Base-by-base conservation (phyloP, 2,329 filamentous ascomycete genomes). In the Helotiales sp. region DNA sequence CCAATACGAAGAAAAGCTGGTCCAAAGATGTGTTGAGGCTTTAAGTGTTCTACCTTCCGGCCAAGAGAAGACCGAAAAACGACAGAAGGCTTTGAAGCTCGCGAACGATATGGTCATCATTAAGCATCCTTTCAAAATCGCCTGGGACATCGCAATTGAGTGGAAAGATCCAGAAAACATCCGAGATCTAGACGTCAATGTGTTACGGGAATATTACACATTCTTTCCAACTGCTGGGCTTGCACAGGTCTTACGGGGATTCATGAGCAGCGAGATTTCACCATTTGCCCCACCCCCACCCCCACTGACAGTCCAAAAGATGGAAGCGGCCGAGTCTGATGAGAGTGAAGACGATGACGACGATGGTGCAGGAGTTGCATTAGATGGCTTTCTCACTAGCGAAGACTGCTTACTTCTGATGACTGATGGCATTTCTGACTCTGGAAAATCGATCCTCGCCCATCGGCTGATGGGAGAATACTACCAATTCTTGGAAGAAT, bases 71-170 rank as follows among this genome's bases (percentile, higher is more conserved):
- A 76, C 80, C 0, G 79, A 83, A 20, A 93, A 96, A 78, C 86
- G 92, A 28, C 82, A 88, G 40, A 89, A 91, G 70, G 90, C 97
- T 0, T 80, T 91, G 74, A 90, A 91, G 67, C 82, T 96, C 61
- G 93, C 95, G 0, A 88, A 90, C 70, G 96, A 95, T 69, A 97
- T 99, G 92, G 95, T 99, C 68, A 92, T 97, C 67, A 96, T 99
- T 77, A 94, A 95, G 74, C 93, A 98, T 73, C 92, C 93, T 0
- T 97, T 91, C 79, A 88, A 90, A 70, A 84, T 96, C 17, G 96
- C 96, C 0, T 99, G 96, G 96, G 91, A 93, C 74, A 90, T 97
- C 68, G 86, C 91, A 32, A 84, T 99, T 66, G 93, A 98, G 76
- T 98, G 95, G 92, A 87, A 91, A 72, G 94, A 97, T 78, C 82